Conservation (phyloP, 108 stramenopile genomes). For the Pelagomonas calceolata region DNA sequence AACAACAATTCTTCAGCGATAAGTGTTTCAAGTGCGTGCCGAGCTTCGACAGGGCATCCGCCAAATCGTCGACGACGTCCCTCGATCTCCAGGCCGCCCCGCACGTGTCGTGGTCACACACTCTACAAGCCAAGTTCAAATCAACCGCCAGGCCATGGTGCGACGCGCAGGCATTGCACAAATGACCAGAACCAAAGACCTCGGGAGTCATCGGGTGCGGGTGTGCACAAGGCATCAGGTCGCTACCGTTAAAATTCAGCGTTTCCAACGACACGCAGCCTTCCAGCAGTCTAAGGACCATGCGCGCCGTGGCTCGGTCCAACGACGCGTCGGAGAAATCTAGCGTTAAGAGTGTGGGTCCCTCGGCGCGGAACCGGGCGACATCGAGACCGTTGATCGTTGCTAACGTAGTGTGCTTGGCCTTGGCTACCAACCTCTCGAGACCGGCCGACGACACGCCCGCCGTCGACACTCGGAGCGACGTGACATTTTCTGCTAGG, state of each 20-base stretch:
- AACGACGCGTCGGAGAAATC: neutral
- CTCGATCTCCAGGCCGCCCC: neutral
- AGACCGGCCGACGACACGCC: neutral
- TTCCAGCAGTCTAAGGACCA: neutral
- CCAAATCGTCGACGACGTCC: neutral
- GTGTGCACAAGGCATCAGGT: neutral
- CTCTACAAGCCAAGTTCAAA: neutral
- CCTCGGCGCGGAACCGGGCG: neutral
- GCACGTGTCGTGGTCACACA: neutral
- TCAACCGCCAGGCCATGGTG: neutral
- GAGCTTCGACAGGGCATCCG: neutral
- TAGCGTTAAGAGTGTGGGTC: neutral
- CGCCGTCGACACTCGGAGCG: neutral
- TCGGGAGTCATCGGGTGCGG: neutral
- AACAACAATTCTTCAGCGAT: neutral
- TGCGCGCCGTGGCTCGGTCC: neutral
- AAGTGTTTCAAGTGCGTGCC: neutral
- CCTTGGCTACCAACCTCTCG: neutral
- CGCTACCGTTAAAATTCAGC: neutral
- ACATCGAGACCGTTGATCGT: neutral
- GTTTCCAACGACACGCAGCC: neutral
- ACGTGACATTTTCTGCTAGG: neutral
- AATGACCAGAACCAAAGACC: neutral
- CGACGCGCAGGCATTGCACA: neutral
- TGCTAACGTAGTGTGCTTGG: too few relatives aligned